These are phyloP conservation scores for Candida morakotiae DNA, from an alignment of 805 yeast genomes.

Conservation along the genomic window DNA sequence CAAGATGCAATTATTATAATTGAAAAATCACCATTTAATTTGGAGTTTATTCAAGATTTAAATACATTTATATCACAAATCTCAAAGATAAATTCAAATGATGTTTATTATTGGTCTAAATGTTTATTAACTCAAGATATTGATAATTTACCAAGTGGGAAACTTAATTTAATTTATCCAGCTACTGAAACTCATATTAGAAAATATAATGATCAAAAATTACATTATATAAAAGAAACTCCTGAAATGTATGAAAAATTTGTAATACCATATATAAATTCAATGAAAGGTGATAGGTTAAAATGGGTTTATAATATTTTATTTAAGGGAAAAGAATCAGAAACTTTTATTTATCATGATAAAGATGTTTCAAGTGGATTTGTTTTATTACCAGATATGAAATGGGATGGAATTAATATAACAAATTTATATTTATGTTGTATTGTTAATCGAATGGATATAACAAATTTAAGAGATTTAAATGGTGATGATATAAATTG, in stretches of 20 bases:
- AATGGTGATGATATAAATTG: constrained; percentile 54
- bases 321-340: constrained; percentile 78
- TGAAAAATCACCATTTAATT: constrained; percentile 66
- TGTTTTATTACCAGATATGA: constrained; percentile 88
- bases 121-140: constrained; percentile 46
- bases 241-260: constrained; percentile 62
- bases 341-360: constrained; percentile 68
- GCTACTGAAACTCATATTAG: constrained; percentile 82
- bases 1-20: constrained; percentile 64
- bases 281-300: constrained; percentile 72
- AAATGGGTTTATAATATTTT: constrained; percentile 90
- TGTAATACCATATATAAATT: constrained; percentile 72
- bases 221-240: constrained; percentile 70
- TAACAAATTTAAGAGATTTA: constrained; percentile 74
- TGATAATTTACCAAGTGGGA: constrained; percentile 53
- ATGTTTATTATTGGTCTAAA: constrained; percentile 80
- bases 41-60: constrained; percentile 14
- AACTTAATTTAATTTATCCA: constrained; percentile 78
- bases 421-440: constrained; percentile 75
- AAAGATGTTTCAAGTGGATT: constrained; percentile 54
- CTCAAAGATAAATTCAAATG: constrained; percentile 59
- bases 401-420: constrained; percentile 80
- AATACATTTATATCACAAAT: constrained; percentile 16
- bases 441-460: constrained; percentile 64
- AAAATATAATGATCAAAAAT: constrained; percentile 62